A percentile compares a stretch with the other conserved stretches of the same genome.
Conservation (phyloP, 495 filamentous ascomycete genomes). For the Lophium mytilinum region DNA sequence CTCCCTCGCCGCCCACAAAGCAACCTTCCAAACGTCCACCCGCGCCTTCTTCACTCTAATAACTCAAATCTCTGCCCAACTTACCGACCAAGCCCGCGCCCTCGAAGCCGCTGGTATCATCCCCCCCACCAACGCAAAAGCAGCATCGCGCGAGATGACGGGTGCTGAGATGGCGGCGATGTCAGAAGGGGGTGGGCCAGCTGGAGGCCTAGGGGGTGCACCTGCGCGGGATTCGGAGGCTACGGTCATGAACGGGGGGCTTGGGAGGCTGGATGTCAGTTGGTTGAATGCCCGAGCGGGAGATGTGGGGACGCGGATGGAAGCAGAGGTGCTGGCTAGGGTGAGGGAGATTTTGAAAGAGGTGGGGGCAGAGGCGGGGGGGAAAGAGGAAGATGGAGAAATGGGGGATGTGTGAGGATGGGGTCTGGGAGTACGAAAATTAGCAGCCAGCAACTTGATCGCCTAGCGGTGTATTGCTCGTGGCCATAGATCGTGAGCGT, state of each 20-base stretch:
- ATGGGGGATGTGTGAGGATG: neutral
- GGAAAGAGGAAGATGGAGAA: neutral
- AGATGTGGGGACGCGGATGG: slow-evolving; percentile 67
- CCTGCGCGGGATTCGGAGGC: slow-evolving; percentile 9
- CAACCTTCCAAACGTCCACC: slow-evolving; percentile 53
- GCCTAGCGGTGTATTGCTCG: no score
- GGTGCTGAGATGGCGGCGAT: slow-evolving; percentile 1
- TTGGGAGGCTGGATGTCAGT: slow-evolving; percentile 66
- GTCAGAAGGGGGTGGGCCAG: neutral
- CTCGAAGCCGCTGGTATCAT: slow-evolving; percentile 42
- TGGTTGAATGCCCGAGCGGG: slow-evolving; percentile 77
- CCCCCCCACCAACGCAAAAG: slow-evolving; percentile 1
- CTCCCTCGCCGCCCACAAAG: slow-evolving; percentile 43
- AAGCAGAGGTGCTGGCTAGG: slow-evolving; percentile 66
- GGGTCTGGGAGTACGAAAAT: no score
- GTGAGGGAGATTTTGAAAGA: slow-evolving; percentile 46
- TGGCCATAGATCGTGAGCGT: no score
- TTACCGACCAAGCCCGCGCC: slow-evolving; percentile 71
- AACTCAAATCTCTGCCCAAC: slow-evolving; percentile 39
- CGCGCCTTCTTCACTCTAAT: slow-evolving; percentile 55
- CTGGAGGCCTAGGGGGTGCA: slow-evolving; percentile 16
- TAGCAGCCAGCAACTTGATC: no score
- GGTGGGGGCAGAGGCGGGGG: slow-evolving; percentile 1
- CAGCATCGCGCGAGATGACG: neutral
- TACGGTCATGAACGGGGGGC: slow-evolving; percentile 44